Base-by-base conservation (phyloP, 495 filamentous ascomycete genomes). In the Aspergillus indologenus region DNA sequence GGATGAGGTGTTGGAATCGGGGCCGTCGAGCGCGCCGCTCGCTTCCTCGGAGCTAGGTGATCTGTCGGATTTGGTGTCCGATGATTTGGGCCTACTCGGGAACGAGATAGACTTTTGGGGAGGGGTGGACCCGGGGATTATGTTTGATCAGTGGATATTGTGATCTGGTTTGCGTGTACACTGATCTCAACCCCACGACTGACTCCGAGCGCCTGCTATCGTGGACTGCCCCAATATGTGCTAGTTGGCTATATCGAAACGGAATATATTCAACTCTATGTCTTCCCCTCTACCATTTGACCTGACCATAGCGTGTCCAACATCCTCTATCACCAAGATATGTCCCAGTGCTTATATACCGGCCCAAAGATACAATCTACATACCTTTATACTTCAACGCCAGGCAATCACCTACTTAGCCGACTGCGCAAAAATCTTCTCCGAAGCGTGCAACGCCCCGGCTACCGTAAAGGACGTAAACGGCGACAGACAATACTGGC, bases 401-500 rank as follows among this genome's bases (percentile, higher is more conserved):
- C 19, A 67, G 68, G 9, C 26, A 3, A 29, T 4, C 6, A 40
- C 12, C 34, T 40, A 40, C 34, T 40, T 40, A 4, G 34, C 34
- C 34, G 34, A 40, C 34, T 11, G 5, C 5, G 12, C 34, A 40
- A 40, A 40, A 40, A 40, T 14, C 12, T 40, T 40, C 54, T 81
- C 68, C n/a, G 67, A 76, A 45, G 79, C 79, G 31, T 82, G 82
- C 46, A 81, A 59, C 3, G 75, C 71, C 0, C 78, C 81, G 5
- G 83, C 81, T 19, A 85, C 80, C 0, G 73, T 71, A 45, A 84
- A 75, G 48, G 73, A 81, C 17, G 83, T 77, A 20, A 80, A 57
- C 7, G 83, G 81, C n/a, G 77, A 78, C 21, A 86, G 66, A 2
- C 65, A 65, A 61, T 84, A 85, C 53, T 74, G 69, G 24, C 80